Conservation (phyloP, 2,329 filamentous ascomycete genomes). For the Herpotrichia juniperi region DNA sequence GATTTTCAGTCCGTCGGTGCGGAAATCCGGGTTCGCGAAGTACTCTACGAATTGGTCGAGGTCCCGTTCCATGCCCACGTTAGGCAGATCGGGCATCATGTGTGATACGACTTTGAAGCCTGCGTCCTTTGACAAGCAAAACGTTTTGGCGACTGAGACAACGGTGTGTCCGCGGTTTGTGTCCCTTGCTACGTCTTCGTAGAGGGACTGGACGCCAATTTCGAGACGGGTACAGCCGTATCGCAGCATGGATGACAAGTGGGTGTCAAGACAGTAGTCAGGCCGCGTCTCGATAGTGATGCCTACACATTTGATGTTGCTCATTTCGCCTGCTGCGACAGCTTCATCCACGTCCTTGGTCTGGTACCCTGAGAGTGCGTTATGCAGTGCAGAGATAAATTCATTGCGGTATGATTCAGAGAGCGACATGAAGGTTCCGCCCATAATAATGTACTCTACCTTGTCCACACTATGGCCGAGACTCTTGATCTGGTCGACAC, state of each 20-base stretch:
- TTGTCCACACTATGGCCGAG: constrained; percentile 98
- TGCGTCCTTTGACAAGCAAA: constrained; percentile 95
- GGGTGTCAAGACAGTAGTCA: constrained; percentile 95
- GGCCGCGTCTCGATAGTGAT: constrained; percentile 98
- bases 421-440: constrained; percentile 98
- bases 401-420: constrained; percentile 86
- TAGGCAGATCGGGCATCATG: constrained; percentile 99
- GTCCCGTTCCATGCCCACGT: constrained; percentile 98
- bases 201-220: constrained; percentile 93
- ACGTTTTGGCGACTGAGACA: constrained; percentile 92
- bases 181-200: constrained; percentile 97
- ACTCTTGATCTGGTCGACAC: constrained; percentile 95
- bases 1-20: constrained; percentile 96
- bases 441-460: constrained; percentile 99
- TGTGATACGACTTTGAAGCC: constrained; percentile 99
- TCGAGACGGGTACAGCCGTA: constrained; percentile 96
- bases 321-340: constrained; percentile 92
- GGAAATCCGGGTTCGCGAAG: constrained; percentile 94
- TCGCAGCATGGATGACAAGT: constrained; percentile 93
- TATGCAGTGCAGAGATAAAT: constrained; percentile 95
- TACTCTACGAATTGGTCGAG: constrained; percentile 97
- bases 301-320: constrained; percentile 95
- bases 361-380: constrained; percentile 94
- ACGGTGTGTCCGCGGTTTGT: constrained; percentile 98
- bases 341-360: constrained; percentile 94